Conservation (phyloP, 345 rosid genomes). For the Brassica rapa region DNA sequence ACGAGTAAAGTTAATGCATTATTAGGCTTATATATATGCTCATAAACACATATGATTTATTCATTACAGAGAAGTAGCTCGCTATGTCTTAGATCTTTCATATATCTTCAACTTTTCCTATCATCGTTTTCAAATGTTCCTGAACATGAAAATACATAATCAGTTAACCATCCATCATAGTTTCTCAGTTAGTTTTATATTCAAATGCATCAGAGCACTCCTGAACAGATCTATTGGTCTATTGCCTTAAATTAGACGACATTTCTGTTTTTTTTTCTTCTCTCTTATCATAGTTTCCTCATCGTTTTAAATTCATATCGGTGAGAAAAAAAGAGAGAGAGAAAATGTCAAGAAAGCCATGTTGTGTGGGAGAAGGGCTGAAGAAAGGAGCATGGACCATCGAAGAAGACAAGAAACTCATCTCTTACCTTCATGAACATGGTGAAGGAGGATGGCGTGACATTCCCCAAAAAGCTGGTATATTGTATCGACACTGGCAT, state of each 20-base stretch:
- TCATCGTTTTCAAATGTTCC: not conserved
- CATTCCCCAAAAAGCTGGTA: conserved; percentile 43
- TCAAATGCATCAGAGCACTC: conserved; percentile 41
- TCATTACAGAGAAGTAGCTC: conserved; percentile 4
- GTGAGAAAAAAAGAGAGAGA: no score
- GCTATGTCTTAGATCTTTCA: conserved; percentile 11
- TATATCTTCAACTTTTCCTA: not conserved
- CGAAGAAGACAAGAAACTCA: conserved; percentile 43
- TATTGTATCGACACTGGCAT: not conserved
- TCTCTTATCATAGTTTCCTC: not conserved
- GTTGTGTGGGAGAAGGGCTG: conserved; percentile 43
- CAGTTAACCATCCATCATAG: conserved; percentile 14
- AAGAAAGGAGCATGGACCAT: conserved; percentile 44
- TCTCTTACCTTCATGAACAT: conserved; percentile 33
- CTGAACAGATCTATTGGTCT: conserved; percentile 30
- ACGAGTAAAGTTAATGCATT: not conserved
- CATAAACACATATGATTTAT: not conserved
- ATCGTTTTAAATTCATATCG: not conserved
- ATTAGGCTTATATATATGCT: conserved; percentile 14
- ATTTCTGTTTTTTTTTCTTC: not conserved
- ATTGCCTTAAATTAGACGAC: conserved; percentile 28
- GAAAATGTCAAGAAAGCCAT: conserved; percentile 41
- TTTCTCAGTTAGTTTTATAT: conserved; percentile 33
- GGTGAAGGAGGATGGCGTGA: conserved; percentile 47
- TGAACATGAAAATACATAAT: conserved; percentile 8